Evolutionary conservation across 352 stramenopile genomes (phyloP).

Genomic region (Pythium apleroticum): DNA sequence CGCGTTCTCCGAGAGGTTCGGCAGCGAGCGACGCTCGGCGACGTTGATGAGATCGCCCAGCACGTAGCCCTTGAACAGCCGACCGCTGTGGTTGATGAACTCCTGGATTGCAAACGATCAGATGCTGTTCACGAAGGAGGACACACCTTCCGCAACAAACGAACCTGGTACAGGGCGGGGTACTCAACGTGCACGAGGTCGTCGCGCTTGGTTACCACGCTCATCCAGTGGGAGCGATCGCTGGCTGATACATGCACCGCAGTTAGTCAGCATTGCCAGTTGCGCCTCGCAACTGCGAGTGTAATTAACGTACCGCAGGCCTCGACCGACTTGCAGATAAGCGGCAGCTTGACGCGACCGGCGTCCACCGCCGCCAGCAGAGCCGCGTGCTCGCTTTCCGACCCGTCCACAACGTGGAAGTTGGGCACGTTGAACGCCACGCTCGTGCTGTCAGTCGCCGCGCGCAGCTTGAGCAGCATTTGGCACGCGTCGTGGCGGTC

Average conservation of each 20-base stretch:
- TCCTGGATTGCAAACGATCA: constrained; percentile 37
- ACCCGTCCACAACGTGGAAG: constrained; percentile 46
- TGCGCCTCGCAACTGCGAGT: background rate
- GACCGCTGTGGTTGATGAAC: constrained; percentile 79
- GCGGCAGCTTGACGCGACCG: constrained; percentile 46
- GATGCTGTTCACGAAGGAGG: too few species aligned
- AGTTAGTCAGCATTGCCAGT: background rate
- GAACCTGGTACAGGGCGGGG: constrained; percentile 69
- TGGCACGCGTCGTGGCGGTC: constrained; percentile 59
- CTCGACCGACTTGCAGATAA: constrained; percentile 85
- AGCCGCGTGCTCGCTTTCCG: constrained; percentile 30
- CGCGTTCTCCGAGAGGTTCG: constrained; percentile 57
- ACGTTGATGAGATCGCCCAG: constrained; percentile 75
- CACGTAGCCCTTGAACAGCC: constrained; percentile 85
- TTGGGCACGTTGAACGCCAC: constrained; percentile 50
- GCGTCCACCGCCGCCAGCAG: constrained; percentile 41
- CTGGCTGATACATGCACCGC: constrained; percentile 40
- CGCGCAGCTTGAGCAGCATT: constrained; percentile 38
- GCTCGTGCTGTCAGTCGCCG: constrained; percentile 3
- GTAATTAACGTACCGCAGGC: constrained; percentile 58
- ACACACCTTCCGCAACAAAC: too few species aligned
- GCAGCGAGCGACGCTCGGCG: constrained; percentile 70
- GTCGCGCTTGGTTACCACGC: constrained; percentile 62
- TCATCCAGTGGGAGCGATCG: constrained; percentile 83
- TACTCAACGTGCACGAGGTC: constrained; percentile 60